Percentiles rank a stretch among this genome's conserved stretches.
phyloP scores from a whole-genome alignment of 768 basidiomycete species.

The Leccinum ochraceum region DNA sequence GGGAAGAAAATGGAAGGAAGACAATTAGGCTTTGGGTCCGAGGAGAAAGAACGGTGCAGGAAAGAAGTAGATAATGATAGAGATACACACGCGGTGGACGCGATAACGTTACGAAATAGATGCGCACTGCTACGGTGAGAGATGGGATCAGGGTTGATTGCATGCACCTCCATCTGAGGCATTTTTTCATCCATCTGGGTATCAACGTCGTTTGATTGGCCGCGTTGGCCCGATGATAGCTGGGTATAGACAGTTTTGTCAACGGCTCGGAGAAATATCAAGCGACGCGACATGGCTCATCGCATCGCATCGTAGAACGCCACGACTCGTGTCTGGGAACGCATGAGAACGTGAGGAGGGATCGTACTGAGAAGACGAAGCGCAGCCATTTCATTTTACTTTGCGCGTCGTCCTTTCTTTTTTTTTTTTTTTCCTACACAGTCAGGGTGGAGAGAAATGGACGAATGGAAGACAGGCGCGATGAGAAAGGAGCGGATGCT shows the following conservation, averaged over 20 bases:
- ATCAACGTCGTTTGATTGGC: not conserved
- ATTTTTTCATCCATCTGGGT: not conserved
- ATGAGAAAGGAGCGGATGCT: not conserved
- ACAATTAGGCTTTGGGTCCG: conserved; percentile 16
- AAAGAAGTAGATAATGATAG: not conserved
- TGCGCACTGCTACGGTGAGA: not conserved
- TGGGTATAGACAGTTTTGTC: not conserved
- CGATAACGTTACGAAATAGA: not conserved
- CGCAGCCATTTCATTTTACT: not conserved
- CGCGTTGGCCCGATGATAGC: not conserved
- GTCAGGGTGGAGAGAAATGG: conserved; percentile 1
- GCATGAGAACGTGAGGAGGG: not conserved
- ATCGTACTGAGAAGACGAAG: conserved; percentile 5
- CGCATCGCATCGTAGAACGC: not conserved
- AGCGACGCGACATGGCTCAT: not conserved
- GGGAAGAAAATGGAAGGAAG: not conserved
- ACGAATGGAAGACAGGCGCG: not conserved
- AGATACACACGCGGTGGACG: not conserved
- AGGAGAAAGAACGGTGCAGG: conserved; percentile 10
- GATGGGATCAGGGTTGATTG: conserved; percentile 6
- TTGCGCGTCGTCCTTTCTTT: not conserved
- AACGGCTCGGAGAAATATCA: not conserved
- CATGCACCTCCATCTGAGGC: not conserved
- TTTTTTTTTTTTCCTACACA: conserved; percentile 1
- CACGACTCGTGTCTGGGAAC: conserved; percentile 11